These are phyloP conservation scores for Gynostemma pentaphyllum DNA, from an alignment of 306 rosid species.

Conservation along the genomic window DNA sequence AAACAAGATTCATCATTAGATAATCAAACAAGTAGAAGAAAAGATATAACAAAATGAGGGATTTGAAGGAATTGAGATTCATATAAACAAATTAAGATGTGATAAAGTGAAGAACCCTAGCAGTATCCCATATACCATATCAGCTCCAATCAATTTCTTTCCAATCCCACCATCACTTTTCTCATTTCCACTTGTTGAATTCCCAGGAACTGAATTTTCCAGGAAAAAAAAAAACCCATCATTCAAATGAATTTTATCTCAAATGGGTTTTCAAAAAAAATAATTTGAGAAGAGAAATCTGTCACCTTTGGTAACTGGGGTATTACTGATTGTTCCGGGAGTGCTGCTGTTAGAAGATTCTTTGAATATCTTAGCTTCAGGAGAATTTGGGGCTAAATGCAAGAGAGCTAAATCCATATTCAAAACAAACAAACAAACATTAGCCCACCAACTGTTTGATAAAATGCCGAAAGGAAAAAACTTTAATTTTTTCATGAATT, in stretches of 20 bases:
- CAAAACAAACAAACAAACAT: not conserved
- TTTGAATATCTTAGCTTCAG: slow-evolving; percentile 49
- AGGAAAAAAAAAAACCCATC: not conserved
- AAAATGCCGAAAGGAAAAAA: not conserved
- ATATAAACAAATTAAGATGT: slow-evolving; percentile 4
- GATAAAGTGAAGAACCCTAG: slow-evolving; percentile 22
- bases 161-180: slow-evolving; percentile 34
- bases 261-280: not conserved
- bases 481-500: too few species aligned
- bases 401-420: slow-evolving; percentile 30
- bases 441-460: not conserved
- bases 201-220: slow-evolving; percentile 11
- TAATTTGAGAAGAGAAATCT: not conserved
- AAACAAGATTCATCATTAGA: not conserved
- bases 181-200: slow-evolving; percentile 18
- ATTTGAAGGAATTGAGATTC: not conserved
- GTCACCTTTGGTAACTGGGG: slow-evolving; percentile 34
- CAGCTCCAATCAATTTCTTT: slow-evolving; percentile 18
- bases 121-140: slow-evolving; percentile 23
- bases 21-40: not conserved
- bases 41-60: not conserved
- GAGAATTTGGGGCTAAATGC: slow-evolving; percentile 53
- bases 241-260: not conserved
- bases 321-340: slow-evolving; percentile 1
- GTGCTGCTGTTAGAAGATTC: slow-evolving; percentile 16